These are phyloP conservation scores for Phytophthora multivora DNA, from an alignment of 352 stramenopile species.

Conservation along the genomic window DNA sequence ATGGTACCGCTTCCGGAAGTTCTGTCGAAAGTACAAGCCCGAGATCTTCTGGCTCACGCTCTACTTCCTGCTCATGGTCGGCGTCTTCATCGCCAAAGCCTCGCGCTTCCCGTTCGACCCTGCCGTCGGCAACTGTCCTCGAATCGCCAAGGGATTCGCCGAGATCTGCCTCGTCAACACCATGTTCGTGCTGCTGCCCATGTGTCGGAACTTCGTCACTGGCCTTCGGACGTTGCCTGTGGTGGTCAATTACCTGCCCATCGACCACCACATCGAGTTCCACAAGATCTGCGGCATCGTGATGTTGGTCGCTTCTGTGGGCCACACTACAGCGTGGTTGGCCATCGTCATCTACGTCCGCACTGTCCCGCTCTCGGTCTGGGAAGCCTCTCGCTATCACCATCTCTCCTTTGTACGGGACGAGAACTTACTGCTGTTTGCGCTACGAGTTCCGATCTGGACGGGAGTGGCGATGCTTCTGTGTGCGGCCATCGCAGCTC, in stretches of 20 bases:
- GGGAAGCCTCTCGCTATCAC: slow-evolving; percentile 51
- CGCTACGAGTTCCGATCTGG: slow-evolving; percentile 62
- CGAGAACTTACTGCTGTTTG: slow-evolving; percentile 48
- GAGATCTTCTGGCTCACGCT: slow-evolving; percentile 57
- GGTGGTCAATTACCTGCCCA: slow-evolving; percentile 55
- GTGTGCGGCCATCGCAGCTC: slow-evolving; percentile 49
- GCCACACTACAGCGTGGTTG: slow-evolving; percentile 57
- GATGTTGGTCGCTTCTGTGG: slow-evolving; percentile 61
- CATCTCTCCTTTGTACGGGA: slow-evolving; percentile 58
- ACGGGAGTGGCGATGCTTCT: slow-evolving; percentile 67
- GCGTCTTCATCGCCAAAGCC: slow-evolving; percentile 57
- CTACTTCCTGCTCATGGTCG: slow-evolving; percentile 48
- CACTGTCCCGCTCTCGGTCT: slow-evolving; percentile 39
- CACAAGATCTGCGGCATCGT: slow-evolving; percentile 81
- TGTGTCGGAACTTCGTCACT: slow-evolving; percentile 76
- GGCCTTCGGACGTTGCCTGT: slow-evolving; percentile 47
- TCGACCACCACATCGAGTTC: slow-evolving; percentile 74
- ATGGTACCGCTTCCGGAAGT: slow-evolving; percentile 36
- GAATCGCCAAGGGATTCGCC: slow-evolving; percentile 70
- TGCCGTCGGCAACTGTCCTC: slow-evolving; percentile 54
- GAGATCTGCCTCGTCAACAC: slow-evolving; percentile 81
- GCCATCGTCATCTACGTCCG: slow-evolving; percentile 61
- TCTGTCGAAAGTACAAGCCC: slow-evolving; percentile 50
- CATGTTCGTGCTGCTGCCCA: slow-evolving; percentile 72
- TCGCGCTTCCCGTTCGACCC: slow-evolving; percentile 44